A percentile compares a stretch with the other conserved stretches of the same genome.
Conservation (phyloP, 148 eudicot species). For the Gaultheria prostrata region DNA sequence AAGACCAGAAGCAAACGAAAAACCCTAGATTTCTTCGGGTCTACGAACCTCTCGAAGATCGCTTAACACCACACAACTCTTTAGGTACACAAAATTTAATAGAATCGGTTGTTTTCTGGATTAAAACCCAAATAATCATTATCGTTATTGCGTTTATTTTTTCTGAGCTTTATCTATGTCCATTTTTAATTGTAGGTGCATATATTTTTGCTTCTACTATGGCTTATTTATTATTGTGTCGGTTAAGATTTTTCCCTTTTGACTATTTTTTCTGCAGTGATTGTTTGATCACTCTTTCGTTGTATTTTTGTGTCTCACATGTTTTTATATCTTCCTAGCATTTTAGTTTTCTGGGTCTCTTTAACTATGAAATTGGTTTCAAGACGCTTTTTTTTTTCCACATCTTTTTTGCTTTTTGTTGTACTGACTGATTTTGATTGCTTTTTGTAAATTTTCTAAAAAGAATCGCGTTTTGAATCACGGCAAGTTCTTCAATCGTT, state of each 20-base stretch:
- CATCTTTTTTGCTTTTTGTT: neutral
- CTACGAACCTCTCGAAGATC: conserved; percentile 21
- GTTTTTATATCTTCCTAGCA: neutral
- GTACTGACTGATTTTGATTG: neutral
- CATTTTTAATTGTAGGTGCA: neutral
- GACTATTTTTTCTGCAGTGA: neutral
- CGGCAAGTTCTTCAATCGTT: neutral
- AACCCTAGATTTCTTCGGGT: conserved; percentile 16
- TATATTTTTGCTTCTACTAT: neutral
- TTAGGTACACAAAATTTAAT: conserved; percentile 6
- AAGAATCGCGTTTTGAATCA: neutral
- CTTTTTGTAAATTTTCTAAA: neutral
- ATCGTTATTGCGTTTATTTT: neutral
- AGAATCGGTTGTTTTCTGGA: neutral
- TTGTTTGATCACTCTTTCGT: neutral
- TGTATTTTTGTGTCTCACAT: neutral
- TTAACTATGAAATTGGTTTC: neutral
- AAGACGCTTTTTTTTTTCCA: neutral
- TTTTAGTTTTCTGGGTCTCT: neutral
- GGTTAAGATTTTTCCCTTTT: neutral
- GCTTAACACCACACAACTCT: neutral
- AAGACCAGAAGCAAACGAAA: neutral
- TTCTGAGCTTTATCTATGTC: neutral
- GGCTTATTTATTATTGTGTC: neutral
- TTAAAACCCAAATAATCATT: conserved; percentile 4